Evolutionary conservation across 2,329 filamentous ascomycete genomes (phyloP).

Genomic region (Aureobasidium melanogenum): DNA sequence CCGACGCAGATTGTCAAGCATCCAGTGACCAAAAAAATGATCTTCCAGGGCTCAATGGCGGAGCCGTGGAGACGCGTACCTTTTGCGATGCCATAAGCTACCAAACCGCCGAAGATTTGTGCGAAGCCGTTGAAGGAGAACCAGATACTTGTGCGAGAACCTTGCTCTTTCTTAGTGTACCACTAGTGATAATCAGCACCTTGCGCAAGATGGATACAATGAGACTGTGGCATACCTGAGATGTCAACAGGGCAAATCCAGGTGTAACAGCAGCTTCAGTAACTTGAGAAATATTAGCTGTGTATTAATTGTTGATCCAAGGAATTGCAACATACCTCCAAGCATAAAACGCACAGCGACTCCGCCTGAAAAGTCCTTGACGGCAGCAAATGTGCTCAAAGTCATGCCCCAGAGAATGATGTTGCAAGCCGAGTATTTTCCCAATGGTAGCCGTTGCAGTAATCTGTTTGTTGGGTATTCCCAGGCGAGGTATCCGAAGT

Average conservation of each 20-base stretch:
- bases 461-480: slow-evolving; percentile 60
- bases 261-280: slow-evolving; percentile 62
- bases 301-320: not conserved
- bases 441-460: slow-evolving; percentile 54
- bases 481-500: slow-evolving; percentile 49
- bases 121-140: slow-evolving; percentile 59
- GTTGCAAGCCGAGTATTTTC: slow-evolving; percentile 57
- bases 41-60: slow-evolving; percentile 56
- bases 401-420: slow-evolving; percentile 56
- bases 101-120: slow-evolving; percentile 53
- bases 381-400: slow-evolving; percentile 54
- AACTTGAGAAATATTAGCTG: not conserved
- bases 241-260: slow-evolving; percentile 59
- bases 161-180: slow-evolving; percentile 64
- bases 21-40: slow-evolving; percentile 41
- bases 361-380: slow-evolving; percentile 51
- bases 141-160: slow-evolving; percentile 55
- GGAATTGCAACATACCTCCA: slow-evolving; percentile 40
- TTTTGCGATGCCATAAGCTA: slow-evolving; percentile 56
- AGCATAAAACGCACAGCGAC: slow-evolving; percentile 57
- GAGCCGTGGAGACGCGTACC: slow-evolving; percentile 48
- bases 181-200: slow-evolving; percentile 39
- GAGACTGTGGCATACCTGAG: slow-evolving; percentile 14
- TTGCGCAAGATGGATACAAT: not conserved
- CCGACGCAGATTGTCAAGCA: slow-evolving; percentile 34